phyloP scores from a whole-genome alignment of 208 protist genomes.

The Tritrichomonas foetus region DNA sequence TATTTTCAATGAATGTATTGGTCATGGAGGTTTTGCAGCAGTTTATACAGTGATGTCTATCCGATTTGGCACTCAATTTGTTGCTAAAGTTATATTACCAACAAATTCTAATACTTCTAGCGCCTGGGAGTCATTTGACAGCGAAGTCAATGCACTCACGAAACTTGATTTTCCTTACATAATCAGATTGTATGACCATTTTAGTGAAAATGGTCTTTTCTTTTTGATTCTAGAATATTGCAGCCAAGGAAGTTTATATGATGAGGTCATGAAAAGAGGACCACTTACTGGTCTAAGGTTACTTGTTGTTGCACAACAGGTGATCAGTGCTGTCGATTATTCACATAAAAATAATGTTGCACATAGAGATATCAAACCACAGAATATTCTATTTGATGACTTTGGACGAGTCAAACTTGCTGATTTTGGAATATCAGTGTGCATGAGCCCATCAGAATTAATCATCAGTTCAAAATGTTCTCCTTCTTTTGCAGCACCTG shows the following conservation, averaged over 20 bases:
- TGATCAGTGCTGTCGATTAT: not conserved
- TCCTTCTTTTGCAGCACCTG: not conserved
- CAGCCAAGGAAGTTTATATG: not conserved
- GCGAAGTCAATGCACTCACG: not conserved
- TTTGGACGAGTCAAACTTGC: not conserved
- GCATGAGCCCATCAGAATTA: not conserved
- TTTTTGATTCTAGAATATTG: conserved; percentile 5
- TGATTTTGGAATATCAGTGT: not conserved
- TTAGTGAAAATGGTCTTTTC: not conserved
- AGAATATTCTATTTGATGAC: too few species aligned
- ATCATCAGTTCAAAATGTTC: not conserved
- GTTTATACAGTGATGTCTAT: not conserved
- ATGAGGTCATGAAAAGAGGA: not conserved
- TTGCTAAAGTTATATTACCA: not conserved
- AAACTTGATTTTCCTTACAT: not conserved
- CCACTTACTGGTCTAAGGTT: not conserved
- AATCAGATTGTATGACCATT: conserved; percentile 18
- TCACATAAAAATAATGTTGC: not conserved
- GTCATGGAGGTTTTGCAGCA: not conserved
- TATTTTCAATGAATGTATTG: not conserved
- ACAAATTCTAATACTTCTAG: not conserved
- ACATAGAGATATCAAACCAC: conserved; percentile 23
- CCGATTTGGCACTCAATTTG: not conserved
- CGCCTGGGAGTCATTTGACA: not conserved
- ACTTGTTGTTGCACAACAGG: not conserved